Conservation (phyloP, 345 rosid species). For the Salix suchowensis region DNA sequence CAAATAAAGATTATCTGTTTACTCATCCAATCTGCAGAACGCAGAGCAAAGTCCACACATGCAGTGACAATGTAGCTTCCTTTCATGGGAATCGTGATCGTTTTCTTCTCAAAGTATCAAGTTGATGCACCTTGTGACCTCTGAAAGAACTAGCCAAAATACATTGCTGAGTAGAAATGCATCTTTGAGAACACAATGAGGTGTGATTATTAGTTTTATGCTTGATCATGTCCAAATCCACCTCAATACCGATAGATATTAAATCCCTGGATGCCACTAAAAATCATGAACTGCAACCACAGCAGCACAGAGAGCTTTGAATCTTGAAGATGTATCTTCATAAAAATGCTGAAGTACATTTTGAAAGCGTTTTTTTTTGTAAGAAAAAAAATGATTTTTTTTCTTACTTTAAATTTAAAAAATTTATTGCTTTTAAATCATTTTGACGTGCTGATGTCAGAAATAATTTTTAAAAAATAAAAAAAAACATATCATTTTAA, state of each 20-base stretch:
- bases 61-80: background rate
- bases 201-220: background rate
- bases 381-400: too few species aligned
- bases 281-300: too few species aligned
- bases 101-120: background rate
- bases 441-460: too few species aligned
- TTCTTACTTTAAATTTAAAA: too few species aligned
- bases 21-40: background rate
- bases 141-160: background rate
- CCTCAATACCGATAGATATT: background rate
- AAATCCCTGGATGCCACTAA: background rate
- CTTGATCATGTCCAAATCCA: background rate
- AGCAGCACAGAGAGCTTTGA: too few species aligned
- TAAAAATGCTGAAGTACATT: background rate
- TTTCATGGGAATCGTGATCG: background rate
- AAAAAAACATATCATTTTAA: too few species aligned
- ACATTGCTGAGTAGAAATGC: background rate
- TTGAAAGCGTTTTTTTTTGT: too few species aligned
- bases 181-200: background rate
- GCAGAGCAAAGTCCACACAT: background rate
- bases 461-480: too few species aligned
- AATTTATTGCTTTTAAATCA: too few species aligned
- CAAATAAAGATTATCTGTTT: too few species aligned
- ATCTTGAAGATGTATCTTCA: background rate
- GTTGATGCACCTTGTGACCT: background rate